Evolutionary conservation across 1,284 basidiomycete genomes (phyloP), one percentile per base, ranked within the genome.

Genomic region (Pseudozyma pruni): DNA sequence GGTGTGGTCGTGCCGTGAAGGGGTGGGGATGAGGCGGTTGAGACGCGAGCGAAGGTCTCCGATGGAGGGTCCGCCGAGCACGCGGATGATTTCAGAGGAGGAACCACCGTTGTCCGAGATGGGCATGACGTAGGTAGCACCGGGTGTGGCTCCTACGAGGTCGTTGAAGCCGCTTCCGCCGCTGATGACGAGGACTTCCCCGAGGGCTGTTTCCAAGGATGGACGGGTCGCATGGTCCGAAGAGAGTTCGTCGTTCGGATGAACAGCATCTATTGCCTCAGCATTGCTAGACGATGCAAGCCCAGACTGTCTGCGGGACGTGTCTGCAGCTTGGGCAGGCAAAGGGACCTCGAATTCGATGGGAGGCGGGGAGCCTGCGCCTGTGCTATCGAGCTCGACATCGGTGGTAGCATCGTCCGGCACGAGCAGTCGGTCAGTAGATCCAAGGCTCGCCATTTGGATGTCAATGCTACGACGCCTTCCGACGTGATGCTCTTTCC

Each of bases 1-100:
- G 90, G 83, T 20, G 89, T 87, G 6, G 89, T 88, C 23, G 34
- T 47, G 42, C 25, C 56, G 40, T 37, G 62, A 85, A 2, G 88
- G 86, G 16, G 85, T 76, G 7, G 91, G 91, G 66, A 93, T 93
- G 51, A 93, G 85, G 7, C 91, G 88, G 52, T 93, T 87, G 13
- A 93, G 86, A 35, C 92, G 87, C 23, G 91, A 92, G 22, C 91
- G 88, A 66, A 93, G 63, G 59, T 81, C 80, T 4, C 80, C 80
- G 17, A 81, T 69, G 8, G 79, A 81, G 1, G 79, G 80, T 1
- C 80, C 80, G 10, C 79, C 75, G 22, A 75, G 63, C 1, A 66
- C 70, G 33, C 76, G 77, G 22, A 76, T 76, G 51, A 78, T 78
- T 43, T 77, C 76, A 29, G 67, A 70, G 14, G 66, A 80, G 20